Evolutionary conservation across 1,284 basidiomycete genomes (phyloP).

Genomic region (Cryptococcus deneoformans): DNA sequence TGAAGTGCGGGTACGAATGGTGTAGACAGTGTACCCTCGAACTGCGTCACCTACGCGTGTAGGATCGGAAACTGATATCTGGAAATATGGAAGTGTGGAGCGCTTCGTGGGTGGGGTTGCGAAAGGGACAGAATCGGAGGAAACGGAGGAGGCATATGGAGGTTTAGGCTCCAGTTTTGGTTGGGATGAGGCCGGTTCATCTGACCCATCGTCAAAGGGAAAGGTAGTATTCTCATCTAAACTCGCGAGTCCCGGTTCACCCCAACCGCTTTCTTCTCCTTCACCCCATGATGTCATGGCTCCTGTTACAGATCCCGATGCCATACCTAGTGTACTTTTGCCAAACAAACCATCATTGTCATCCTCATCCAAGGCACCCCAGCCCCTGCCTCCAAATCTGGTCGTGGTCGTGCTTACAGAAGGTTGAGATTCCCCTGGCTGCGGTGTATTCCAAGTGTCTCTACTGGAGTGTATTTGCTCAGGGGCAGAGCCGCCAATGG

Average conservation of each 20-base stretch:
- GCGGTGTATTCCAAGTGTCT: slow-evolving; percentile 7
- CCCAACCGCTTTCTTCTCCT: slow-evolving; percentile 26
- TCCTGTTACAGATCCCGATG: slow-evolving; percentile 9
- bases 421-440: not conserved
- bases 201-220: too few relatives aligned
- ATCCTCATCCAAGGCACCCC: slow-evolving; percentile 35
- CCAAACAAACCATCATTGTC: slow-evolving; percentile 30
- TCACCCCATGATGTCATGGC: slow-evolving; percentile 12
- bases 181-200: too few relatives aligned
- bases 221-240: too few relatives aligned
- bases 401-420: not conserved
- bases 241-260: slow-evolving; percentile 10
- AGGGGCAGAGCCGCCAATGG: slow-evolving; percentile 27
- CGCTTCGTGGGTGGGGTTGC: slow-evolving; percentile 60
- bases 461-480: slow-evolving; percentile 1
- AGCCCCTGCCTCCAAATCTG: slow-evolving; percentile 34
- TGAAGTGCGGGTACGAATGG: slow-evolving; percentile 84
- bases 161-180: too few relatives aligned
- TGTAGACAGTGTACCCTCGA: slow-evolving; percentile 89
- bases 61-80: slow-evolving; percentile 85
- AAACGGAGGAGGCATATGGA: too few relatives aligned
- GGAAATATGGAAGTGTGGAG: slow-evolving; percentile 51
- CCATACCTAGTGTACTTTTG: slow-evolving; percentile 12
- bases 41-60: slow-evolving; percentile 92
- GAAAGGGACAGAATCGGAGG: too few relatives aligned